Conservation (phyloP, 1,139 yeast genomes). For the Lodderomyces oxycetoniae region DNA sequence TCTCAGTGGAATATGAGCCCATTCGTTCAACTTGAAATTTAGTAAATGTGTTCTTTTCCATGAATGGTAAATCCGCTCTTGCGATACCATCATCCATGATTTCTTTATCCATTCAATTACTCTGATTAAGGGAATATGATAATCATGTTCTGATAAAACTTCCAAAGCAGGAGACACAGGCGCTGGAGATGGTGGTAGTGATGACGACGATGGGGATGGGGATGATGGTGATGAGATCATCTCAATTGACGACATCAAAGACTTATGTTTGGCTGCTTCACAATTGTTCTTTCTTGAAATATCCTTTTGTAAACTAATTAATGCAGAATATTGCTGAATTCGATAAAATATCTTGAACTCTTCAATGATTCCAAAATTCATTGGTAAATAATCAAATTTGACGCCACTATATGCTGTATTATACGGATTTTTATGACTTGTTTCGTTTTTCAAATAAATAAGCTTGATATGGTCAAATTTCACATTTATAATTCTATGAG, state of each 20-base stretch:
- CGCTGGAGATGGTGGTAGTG: neutral
- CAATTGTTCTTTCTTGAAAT: conserved; percentile 12
- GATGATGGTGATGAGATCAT: no score
- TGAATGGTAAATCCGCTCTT: conserved; percentile 42
- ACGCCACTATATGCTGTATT: conserved; percentile 32
- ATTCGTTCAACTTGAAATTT: conserved; percentile 7
- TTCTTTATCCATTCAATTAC: conserved; percentile 55
- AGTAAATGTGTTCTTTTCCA: conserved; percentile 46
- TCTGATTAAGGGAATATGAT: conserved; percentile 46
- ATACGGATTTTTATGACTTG: conserved; percentile 38
- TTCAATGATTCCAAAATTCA: conserved; percentile 61
- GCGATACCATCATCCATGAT: conserved; percentile 51
- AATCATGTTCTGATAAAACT: conserved; percentile 35
- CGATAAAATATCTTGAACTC: conserved; percentile 59
- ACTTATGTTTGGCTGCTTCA: neutral
- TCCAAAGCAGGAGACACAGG: conserved; percentile 16
- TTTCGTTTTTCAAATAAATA: conserved; percentile 38
- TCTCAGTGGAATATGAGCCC: conserved; percentile 15
- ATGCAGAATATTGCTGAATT: conserved; percentile 53
- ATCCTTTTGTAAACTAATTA: conserved; percentile 38
- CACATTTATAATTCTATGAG: conserved; percentile 57
- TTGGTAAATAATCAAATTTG: conserved; percentile 51
- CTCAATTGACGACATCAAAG: neutral
- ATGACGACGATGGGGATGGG: neutral
- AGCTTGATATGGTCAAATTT: conserved; percentile 51